Conservation (phyloP, 805 yeast genomes). For the Lachancea lanzarotensis region DNA sequence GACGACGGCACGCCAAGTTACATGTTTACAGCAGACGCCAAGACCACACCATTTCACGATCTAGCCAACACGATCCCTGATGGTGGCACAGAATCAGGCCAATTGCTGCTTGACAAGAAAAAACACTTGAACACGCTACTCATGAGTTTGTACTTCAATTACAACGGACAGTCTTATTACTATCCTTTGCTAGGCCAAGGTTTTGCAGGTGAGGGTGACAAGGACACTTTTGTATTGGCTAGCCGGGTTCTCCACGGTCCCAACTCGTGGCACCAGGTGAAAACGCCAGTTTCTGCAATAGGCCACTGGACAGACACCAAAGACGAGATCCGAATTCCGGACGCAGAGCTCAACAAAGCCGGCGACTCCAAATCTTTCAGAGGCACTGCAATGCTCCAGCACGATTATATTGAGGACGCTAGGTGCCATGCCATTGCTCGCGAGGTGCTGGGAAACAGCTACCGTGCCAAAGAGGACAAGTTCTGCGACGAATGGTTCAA, state of each 20-base stretch:
- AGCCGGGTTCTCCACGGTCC: conserved; percentile 39
- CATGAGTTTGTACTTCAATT: conserved; percentile 58
- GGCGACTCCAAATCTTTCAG: conserved; percentile 29
- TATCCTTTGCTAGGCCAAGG: conserved; percentile 70
- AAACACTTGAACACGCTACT: conserved; percentile 53
- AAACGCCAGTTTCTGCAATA: conserved; percentile 32
- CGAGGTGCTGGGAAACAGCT: conserved; percentile 12
- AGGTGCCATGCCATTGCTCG: conserved; percentile 15
- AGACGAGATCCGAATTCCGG: conserved; percentile 24
- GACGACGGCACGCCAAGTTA: conserved; percentile 32
- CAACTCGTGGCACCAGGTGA: conserved; percentile 43
- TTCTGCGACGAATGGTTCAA: conserved; percentile 5
- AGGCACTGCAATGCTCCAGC: conserved; percentile 79
- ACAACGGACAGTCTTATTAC: conserved; percentile 59
- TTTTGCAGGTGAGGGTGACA: conserved; percentile 74
- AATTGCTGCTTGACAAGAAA: conserved; percentile 54
- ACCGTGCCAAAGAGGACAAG: conserved; percentile 2
- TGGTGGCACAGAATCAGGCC: conserved; percentile 69
- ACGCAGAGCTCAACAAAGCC: conserved; percentile 1
- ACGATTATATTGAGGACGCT: conserved; percentile 59
- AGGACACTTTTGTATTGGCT: conserved; percentile 66
- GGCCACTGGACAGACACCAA: conserved; percentile 31
- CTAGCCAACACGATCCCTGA: conserved; percentile 61
- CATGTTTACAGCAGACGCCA: conserved; percentile 20
- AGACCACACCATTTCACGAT: conserved; percentile 44